Conservation (phyloP, 768 basidiomycete genomes). For the Pleurotus ostreatus region DNA sequence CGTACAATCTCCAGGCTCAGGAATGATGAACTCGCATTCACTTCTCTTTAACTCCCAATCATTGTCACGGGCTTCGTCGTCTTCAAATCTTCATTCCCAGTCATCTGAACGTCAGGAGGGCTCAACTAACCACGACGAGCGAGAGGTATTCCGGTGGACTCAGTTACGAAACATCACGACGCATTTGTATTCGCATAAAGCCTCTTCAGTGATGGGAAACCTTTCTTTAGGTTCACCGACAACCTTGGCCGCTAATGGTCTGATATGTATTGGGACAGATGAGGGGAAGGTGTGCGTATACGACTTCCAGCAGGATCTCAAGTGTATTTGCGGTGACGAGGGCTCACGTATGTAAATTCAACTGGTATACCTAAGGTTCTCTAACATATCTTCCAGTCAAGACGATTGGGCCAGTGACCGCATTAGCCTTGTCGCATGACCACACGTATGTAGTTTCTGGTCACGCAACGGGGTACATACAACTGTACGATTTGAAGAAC, state of each 20-base stretch:
- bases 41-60: conserved; percentile 54
- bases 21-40: conserved; percentile 33
- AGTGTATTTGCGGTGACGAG: conserved; percentile 74
- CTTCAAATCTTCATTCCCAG: conserved; percentile 40
- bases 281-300: conserved; percentile 77
- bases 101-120: conserved; percentile 20
- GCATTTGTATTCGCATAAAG: conserved; percentile 58
- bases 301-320: conserved; percentile 85
- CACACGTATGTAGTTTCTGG: conserved; percentile 91
- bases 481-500: conserved; percentile 77
- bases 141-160: conserved; percentile 77
- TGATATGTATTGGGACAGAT: conserved; percentile 87
- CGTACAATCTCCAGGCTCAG: conserved; percentile 36
- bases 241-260: conserved; percentile 78
- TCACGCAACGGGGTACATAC: conserved; percentile 79
- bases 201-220: conserved; percentile 57
- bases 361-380: conserved; percentile 8
- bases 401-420: conserved; percentile 74
- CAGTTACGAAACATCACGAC: conserved; percentile 55
- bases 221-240: conserved; percentile 65
- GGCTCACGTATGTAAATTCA: conserved; percentile 45
- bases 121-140: conserved; percentile 21
- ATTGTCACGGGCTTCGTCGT: conserved; percentile 64
- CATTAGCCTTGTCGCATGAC: conserved; percentile 87
- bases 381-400: conserved; percentile 36